Evolutionary conservation across 176 grass and related monocot genomes (phyloP).

Genomic region (Saccharum officinarum): DNA sequence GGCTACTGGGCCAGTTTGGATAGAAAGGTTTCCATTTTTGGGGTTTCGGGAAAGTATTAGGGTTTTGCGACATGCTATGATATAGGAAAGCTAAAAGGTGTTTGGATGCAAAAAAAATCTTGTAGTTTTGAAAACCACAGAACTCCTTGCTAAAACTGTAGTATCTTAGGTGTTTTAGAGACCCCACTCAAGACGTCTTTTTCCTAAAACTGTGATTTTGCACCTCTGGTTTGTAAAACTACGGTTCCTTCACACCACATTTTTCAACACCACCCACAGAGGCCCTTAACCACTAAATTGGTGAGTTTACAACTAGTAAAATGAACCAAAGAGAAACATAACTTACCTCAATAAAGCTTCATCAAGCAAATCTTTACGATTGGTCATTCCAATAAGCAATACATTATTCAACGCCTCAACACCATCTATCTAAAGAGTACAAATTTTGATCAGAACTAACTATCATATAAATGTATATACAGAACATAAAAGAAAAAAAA

Average conservation of each 20-base stretch:
- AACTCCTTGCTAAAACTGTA: background rate
- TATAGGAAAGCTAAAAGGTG: background rate
- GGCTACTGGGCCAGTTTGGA: background rate
- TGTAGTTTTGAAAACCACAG: background rate
- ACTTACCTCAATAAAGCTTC: conserved; percentile 90
- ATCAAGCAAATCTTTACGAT: conserved; percentile 97
- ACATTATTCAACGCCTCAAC: conserved; percentile 96
- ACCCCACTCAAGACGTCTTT: background rate
- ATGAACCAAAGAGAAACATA: conserved; percentile 26
- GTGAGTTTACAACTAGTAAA: background rate
- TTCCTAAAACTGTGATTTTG: background rate
- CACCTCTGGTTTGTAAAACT: background rate
- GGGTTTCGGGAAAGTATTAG: background rate
- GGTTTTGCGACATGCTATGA: background rate
- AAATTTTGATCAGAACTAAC: conserved; percentile 36
- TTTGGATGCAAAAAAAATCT: background rate
- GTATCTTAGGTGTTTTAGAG: background rate
- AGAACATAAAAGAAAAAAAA: conserved; percentile 16
- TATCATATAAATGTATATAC: conserved; percentile 14
- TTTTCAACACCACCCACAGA: background rate
- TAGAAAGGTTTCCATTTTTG: background rate
- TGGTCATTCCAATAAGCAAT: conserved; percentile 99
- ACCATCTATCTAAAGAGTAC: conserved; percentile 82
- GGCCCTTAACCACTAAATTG: background rate
- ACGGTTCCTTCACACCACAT: background rate